Percentiles rank a stretch among this genome's conserved stretches.
These are phyloP conservation scores for Xylaria polymorpha DNA, from an alignment of 2,329 filamentous ascomycete genomes.

Conservation along the genomic window DNA sequence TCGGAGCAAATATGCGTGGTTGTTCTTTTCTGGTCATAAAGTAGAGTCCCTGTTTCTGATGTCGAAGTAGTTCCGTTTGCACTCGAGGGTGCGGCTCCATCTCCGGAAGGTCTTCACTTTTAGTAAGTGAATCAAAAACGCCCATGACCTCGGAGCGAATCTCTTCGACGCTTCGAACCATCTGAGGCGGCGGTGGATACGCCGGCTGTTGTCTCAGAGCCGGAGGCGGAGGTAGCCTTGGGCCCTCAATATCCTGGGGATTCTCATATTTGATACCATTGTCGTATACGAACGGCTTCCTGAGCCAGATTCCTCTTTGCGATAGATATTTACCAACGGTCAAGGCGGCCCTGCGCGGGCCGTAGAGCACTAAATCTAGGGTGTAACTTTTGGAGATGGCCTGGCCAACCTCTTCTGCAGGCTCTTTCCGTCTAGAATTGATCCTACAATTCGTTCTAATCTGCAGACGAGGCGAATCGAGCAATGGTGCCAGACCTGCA, in stretches of 20 bases:
- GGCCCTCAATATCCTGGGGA: slow-evolving; percentile 71
- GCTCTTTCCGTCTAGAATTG: slow-evolving; percentile 70
- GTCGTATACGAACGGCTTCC: slow-evolving; percentile 65
- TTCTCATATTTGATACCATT: slow-evolving; percentile 78
- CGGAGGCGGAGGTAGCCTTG: slow-evolving; percentile 52
- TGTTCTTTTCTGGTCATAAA: slow-evolving; percentile 87
- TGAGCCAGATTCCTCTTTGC: slow-evolving; percentile 74
- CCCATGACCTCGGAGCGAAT: slow-evolving; percentile 84
- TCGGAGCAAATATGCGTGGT: slow-evolving; percentile 67
- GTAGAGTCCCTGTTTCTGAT: slow-evolving; percentile 90
- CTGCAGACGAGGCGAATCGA: slow-evolving; percentile 73
- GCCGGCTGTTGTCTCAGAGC: slow-evolving; percentile 51
- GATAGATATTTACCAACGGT: slow-evolving; percentile 76
- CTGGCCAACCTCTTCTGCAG: slow-evolving; percentile 73
- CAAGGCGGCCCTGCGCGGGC: slow-evolving; percentile 72
- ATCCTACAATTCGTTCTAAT: slow-evolving; percentile 81
- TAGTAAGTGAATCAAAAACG: slow-evolving; percentile 87
- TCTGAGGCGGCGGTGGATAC: slow-evolving; percentile 46
- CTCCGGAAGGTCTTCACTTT: slow-evolving; percentile 78
- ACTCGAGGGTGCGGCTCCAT: slow-evolving; percentile 73
- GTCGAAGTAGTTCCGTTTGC: slow-evolving; percentile 76
- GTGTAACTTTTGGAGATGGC: slow-evolving; percentile 69
- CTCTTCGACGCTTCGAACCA: slow-evolving; percentile 80
- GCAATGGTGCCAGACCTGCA: slow-evolving; percentile 73
- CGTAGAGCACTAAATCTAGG: slow-evolving; percentile 82